Evolutionary conservation across 106 monocot genomes (phyloP).

Genomic region (Dendrobium chrysotoxum): DNA sequence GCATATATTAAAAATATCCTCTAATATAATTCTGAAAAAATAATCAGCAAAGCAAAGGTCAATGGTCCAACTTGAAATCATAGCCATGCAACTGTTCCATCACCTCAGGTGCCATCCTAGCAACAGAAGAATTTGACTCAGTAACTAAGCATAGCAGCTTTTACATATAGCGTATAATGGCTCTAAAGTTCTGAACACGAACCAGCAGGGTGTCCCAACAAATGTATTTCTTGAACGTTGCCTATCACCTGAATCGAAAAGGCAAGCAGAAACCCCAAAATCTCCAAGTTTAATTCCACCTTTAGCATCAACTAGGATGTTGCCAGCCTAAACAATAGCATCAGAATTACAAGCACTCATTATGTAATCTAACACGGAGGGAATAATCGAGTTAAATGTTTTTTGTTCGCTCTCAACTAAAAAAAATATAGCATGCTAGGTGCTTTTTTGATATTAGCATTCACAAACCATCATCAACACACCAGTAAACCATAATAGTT

Average conservation of each 20-base stretch:
- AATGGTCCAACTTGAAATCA: constrained; percentile 48
- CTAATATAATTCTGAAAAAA: neutral
- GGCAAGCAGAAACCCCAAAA: constrained; percentile 76
- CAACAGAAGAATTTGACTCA: neutral
- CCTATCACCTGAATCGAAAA: constrained; percentile 68
- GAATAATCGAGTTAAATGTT: neutral
- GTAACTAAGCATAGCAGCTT: neutral
- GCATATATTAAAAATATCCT: neutral
- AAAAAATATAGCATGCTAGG: too few species aligned
- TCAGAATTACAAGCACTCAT: neutral
- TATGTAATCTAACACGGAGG: neutral
- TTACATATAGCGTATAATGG: neutral
- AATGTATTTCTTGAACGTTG: constrained; percentile 66
- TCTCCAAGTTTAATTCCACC: constrained; percentile 72
- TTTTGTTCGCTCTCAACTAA: neutral
- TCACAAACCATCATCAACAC: neutral
- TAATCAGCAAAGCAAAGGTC: neutral
- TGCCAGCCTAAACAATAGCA: constrained; percentile 53
- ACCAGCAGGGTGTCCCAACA: constrained; percentile 91
- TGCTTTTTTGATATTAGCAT: neutral
- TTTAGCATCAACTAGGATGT: constrained; percentile 62
- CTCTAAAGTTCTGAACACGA: neutral
- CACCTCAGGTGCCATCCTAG: constrained; percentile 79
- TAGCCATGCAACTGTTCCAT: constrained; percentile 58
- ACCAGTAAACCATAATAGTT: neutral